phyloP scores from a whole-genome alignment of 768 basidiomycete species.

The Boletus rubroflammeus region DNA sequence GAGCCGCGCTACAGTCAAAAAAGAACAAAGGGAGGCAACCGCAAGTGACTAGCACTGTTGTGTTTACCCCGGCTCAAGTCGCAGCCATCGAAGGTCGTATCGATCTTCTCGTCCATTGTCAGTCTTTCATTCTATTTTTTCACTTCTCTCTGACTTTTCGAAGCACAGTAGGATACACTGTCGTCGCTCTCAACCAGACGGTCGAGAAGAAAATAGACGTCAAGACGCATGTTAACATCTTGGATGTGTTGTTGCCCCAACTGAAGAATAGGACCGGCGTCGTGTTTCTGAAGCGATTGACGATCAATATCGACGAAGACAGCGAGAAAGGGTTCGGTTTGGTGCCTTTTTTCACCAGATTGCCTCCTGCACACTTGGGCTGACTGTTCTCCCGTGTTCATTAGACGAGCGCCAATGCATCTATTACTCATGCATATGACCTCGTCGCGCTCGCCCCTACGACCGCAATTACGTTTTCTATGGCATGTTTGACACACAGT shows the following conservation, averaged over 20 bases:
- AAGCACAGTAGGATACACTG: conserved; percentile 77
- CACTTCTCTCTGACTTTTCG: conserved; percentile 1
- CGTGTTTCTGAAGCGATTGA: conserved; percentile 70
- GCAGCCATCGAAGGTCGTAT: conserved; percentile 56
- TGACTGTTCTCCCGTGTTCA: neutral
- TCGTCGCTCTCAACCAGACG: conserved; percentile 73
- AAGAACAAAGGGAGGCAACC: conserved; percentile 29
- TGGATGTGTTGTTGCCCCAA: conserved; percentile 56
- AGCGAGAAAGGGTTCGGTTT: conserved; percentile 85
- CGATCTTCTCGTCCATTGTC: conserved; percentile 71
- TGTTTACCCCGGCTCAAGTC: conserved; percentile 57
- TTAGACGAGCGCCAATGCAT: conserved; percentile 69
- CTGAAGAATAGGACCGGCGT: conserved; percentile 57
- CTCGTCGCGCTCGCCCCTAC: conserved; percentile 74
- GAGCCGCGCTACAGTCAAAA: conserved; percentile 16
- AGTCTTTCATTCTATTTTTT: conserved; percentile 25
- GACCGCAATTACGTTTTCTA: conserved; percentile 66
- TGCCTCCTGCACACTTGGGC: neutral
- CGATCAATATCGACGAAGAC: conserved; percentile 76
- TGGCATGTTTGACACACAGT: conserved; percentile 77
- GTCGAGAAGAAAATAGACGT: conserved; percentile 69
- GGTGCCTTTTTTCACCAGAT: conserved; percentile 38
- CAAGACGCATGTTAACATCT: conserved; percentile 62
- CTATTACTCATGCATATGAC: conserved; percentile 65
- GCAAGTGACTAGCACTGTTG: conserved; percentile 34